Evolutionary conservation across 768 basidiomycete genomes (phyloP).

Genomic region (Dacryopinax primogenitus): DNA sequence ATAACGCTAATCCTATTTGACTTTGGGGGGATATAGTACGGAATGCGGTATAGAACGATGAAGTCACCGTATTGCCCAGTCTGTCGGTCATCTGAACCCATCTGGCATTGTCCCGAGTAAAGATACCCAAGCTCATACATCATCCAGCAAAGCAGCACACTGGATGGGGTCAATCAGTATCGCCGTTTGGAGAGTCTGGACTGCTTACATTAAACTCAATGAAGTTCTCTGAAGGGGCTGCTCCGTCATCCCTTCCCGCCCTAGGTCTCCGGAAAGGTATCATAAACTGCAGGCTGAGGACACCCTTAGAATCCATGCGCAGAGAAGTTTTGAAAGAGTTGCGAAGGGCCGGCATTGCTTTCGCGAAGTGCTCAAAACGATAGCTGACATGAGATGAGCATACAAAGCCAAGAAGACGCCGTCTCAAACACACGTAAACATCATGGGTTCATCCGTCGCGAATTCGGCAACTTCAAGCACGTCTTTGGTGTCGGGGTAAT

Average conservation of each 20-base stretch:
- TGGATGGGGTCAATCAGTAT: not conserved
- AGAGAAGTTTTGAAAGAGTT: slow-evolving; percentile 79
- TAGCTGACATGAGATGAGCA: slow-evolving; percentile 42
- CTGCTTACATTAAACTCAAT: not conserved
- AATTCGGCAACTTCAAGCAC: slow-evolving; percentile 88
- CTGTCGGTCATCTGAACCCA: too few species aligned
- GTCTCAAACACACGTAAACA: slow-evolving; percentile 47
- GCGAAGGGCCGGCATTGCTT: slow-evolving; percentile 61
- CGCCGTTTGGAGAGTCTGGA: not conserved
- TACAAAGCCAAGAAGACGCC: not conserved
- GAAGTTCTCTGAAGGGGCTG: not conserved
- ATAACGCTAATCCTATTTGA: not conserved
- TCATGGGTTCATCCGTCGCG: slow-evolving; percentile 34
- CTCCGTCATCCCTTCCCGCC: not conserved
- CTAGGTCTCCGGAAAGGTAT: slow-evolving; percentile 36
- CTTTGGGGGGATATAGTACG: not conserved
- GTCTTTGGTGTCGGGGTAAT: slow-evolving; percentile 86
- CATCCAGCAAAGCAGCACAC: not conserved
- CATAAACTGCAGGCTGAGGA: slow-evolving; percentile 80
- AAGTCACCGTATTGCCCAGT: too few species aligned
- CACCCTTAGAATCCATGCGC: slow-evolving; percentile 67
- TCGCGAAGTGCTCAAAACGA: slow-evolving; percentile 61
- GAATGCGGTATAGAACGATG: not conserved
- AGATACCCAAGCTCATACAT: not conserved
- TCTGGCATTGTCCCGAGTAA: not conserved